Evolutionary conservation across 1,284 basidiomycete species (phyloP), one percentile per base, ranked within the genome.

Genomic region (Puccinia hordei): DNA sequence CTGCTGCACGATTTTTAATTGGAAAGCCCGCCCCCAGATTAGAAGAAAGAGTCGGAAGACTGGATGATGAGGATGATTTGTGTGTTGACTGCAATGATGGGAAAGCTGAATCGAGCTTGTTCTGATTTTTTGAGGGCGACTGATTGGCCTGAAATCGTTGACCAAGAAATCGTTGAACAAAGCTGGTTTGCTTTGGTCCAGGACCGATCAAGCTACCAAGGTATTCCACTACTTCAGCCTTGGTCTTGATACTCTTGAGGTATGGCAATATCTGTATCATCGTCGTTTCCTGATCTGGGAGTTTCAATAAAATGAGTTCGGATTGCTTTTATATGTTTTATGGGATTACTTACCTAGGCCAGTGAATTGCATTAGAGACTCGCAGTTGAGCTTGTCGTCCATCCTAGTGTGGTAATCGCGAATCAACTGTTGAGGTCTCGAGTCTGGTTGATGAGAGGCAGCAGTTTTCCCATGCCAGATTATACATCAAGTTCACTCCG

Each of bases 291-390:
- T 59, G 33, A 51, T 73, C 71, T 73, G 30, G n/a, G 44, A 41
- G 38, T 41, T 17, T 15, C 17, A 19, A 51, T 51, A 17, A n/a
- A 59, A 33, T 59, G 27, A n/a, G 53, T n/a, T 12, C n/a, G 8
- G 9, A 55, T n/a, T 12, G 12, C 6, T 41, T 41, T n/a, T 5
- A 24, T 13, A 27, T 33, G 27, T 33, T 59, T 30, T 17, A 6
- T 22, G 10, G n/a, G 22, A n/a, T 4, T 22, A 73, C 38, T 57
- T 4, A 44, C 71, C 71, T 59, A 73, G 53, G 27, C 71, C 53
- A 38, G 53, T 73, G 71, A 73, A 73, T 57, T 59, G 51, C 33
- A 73, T 24, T 15, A 73, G 24, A 19, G 71, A 51, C 35, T 73
- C n/a, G 41, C 71, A 73, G 35, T 13, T 41, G 6, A n/a, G 5